phyloP scores from a whole-genome alignment of 345 rosid genomes.

The Gossypioides kirkii region DNA sequence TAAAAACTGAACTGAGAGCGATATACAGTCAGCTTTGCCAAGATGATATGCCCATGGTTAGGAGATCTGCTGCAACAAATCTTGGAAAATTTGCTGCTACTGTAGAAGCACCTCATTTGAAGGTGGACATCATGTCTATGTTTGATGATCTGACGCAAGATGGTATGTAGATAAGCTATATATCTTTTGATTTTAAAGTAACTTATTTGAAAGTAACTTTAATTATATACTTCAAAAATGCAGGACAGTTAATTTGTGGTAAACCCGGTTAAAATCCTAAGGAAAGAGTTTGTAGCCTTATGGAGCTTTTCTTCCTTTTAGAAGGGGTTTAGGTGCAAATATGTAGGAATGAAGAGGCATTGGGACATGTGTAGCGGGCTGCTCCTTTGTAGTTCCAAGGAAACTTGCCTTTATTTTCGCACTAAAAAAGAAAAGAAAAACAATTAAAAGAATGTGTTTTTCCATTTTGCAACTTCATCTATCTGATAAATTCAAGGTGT shows the following conservation, averaged over 20 bases:
- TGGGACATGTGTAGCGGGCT: not conserved
- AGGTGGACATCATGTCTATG: constrained; percentile 39
- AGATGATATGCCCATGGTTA: constrained; percentile 92
- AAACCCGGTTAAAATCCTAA: not conserved
- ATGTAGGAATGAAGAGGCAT: not conserved
- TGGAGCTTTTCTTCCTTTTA: not conserved
- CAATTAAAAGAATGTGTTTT: not conserved
- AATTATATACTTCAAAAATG: not conserved
- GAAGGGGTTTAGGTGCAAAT: not conserved
- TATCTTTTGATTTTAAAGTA: not conserved
- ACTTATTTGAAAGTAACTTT: not conserved
- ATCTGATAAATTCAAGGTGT: not conserved
- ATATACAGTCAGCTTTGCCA: constrained; percentile 63
- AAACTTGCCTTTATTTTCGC: not conserved
- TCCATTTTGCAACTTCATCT: not conserved
- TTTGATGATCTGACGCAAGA: constrained; percentile 45
- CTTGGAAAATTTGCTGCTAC: constrained; percentile 77
- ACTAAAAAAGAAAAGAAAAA: not conserved
- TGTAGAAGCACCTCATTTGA: constrained; percentile 60
- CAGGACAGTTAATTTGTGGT: not conserved
- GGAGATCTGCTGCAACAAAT: constrained; percentile 75
- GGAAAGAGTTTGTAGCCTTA: not conserved
- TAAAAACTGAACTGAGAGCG: constrained; percentile 56
- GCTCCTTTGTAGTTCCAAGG: not conserved
- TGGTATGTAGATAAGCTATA: constrained; percentile 32